Evolutionary conservation across 2,329 filamentous ascomycete species (phyloP).

Genomic region (Fusarium pseudograminearum): DNA sequence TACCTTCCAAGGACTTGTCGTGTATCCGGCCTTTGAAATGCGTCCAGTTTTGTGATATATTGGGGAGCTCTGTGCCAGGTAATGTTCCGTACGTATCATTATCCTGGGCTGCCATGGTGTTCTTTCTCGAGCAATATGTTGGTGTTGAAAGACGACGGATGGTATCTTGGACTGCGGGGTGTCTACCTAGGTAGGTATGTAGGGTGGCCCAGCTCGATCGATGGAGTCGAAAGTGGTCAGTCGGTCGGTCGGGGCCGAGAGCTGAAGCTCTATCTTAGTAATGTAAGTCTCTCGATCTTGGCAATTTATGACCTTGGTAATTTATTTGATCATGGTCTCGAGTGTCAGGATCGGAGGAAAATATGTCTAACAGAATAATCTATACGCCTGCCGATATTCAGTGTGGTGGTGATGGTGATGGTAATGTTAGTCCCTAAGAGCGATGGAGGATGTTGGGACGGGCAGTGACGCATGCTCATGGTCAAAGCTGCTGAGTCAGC

Average conservation of each 20-base stretch:
- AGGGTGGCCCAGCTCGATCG: not conserved
- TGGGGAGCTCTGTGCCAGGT: slow-evolving; percentile 49
- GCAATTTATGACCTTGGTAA: slow-evolving; percentile 26
- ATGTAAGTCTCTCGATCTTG: slow-evolving; percentile 23
- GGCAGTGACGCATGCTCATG: slow-evolving; percentile 39
- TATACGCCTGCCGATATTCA: slow-evolving; percentile 31
- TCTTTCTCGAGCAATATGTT: not conserved
- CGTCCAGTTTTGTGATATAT: slow-evolving; percentile 50
- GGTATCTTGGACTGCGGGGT: slow-evolving; percentile 33
- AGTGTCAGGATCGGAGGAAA: not conserved
- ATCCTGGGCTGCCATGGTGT: slow-evolving; percentile 49
- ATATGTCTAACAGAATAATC: not conserved
- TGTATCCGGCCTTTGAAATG: slow-evolving; percentile 49
- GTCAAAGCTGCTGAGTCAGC: slow-evolving; percentile 21
- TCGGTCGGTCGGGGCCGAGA: slow-evolving; percentile 5
- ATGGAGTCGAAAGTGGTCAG: not conserved
- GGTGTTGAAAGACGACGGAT: not conserved
- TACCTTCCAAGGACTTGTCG: slow-evolving; percentile 46
- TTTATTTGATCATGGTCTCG: slow-evolving; percentile 41
- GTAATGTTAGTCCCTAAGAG: not conserved
- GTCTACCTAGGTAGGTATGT: not conserved
- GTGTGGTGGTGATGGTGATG: slow-evolving; percentile 34
- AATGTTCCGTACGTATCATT: slow-evolving; percentile 50
- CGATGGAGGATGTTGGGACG: not conserved
- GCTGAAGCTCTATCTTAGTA: slow-evolving; percentile 25